Evolutionary conservation across 768 basidiomycete species (phyloP), one percentile per base, ranked within the genome.

Genomic region (Mrakia frigida): DNA sequence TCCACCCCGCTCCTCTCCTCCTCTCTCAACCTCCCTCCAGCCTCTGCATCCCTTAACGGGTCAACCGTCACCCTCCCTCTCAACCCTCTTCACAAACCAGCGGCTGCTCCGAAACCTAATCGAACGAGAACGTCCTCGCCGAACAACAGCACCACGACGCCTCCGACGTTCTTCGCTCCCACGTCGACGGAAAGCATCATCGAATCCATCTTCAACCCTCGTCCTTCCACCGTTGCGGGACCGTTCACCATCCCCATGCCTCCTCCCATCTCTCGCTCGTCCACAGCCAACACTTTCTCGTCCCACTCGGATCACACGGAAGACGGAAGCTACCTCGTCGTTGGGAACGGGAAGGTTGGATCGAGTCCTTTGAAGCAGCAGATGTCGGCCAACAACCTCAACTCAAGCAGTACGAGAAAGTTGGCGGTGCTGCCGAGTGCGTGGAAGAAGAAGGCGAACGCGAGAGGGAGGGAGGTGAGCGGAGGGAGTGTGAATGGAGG

Each of bases 141-240:
- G 46, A 50, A 74, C 56, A 25, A 18, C 61, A 14, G 61, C 28
- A 10, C 11, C 35, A 18, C n/a, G n/a, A n/a, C n/a, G n/a, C 37
- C 25, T 35, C 37, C 53, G 23, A 68, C 56, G 25, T 59, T 68
- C 59, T 23, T 73, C 18, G 46, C 52, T 2, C 70, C 63, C 14
- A 87, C 87, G 70, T 88, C 88, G 21, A 92, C 91, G 0, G 91
- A 91, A 81, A 85, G 85, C 52, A 86, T 93, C 59, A 92, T 92
- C 80, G 92, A 93, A 74, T 88, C 90, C 7, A 82, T 93, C 35
- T 93, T 93, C 81, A 93, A 93, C 79, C 91, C 92, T 2, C 86
- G 86, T 2, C 41, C 25, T 25, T 39, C 35, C 21, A 68, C 18
- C 37, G n/a, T 39, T 21, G 10, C 65, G 18, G 65, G 65, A 6